These are phyloP conservation scores for Chrysoporthe puriensis DNA, from an alignment of 2,329 filamentous ascomycete species.

Conservation along the genomic window DNA sequence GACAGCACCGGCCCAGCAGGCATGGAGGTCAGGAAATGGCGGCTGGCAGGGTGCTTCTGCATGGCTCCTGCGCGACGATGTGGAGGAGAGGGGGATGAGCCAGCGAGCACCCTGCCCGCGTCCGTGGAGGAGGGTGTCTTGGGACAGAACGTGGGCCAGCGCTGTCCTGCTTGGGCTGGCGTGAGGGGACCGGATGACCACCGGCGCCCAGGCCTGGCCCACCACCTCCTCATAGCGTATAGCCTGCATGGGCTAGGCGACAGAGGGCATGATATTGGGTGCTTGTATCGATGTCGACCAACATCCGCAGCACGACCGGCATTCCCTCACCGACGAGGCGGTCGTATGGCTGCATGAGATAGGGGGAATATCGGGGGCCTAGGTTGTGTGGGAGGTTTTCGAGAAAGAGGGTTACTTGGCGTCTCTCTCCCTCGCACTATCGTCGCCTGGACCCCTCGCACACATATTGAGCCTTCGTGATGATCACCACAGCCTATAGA, in stretches of 20 bases:
- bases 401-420: background rate
- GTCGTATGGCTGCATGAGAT: conserved; percentile 15
- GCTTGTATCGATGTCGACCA: conserved; percentile 10
- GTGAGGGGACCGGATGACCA: background rate
- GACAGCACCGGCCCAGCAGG: background rate
- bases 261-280: conserved; percentile 5
- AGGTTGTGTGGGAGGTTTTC: too few relatives aligned
- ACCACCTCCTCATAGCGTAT: conserved; percentile 1
- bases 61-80: background rate
- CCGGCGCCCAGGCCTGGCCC: background rate
- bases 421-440: background rate
- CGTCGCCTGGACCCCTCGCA: background rate
- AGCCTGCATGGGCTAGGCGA: background rate
- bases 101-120: background rate
- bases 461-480: background rate
- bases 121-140: conserved; percentile 14
- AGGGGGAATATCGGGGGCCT: background rate
- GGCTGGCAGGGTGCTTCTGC: conserved; percentile 3
- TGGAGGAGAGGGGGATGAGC: background rate
- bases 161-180: conserved; percentile 9
- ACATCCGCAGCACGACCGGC: conserved; percentile 8
- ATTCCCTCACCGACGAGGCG: conserved; percentile 1
- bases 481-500: background rate
- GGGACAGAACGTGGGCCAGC: conserved; percentile 8
- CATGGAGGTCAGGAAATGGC: background rate